Conservation (phyloP, 2,329 filamentous ascomycete species). For the Fusarium redolens region DNA sequence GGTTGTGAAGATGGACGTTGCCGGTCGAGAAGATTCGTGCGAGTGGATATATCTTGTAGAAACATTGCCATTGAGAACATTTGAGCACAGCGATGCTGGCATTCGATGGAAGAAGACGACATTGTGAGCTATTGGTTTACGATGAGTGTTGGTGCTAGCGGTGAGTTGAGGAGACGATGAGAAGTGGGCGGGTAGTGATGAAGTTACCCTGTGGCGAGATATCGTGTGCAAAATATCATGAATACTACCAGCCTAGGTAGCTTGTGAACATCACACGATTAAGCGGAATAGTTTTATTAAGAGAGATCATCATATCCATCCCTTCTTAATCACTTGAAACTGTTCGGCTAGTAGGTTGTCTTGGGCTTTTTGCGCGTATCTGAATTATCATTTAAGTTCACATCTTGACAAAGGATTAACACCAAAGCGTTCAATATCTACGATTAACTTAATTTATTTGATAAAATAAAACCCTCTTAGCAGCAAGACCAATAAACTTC, state of each 20-base stretch:
- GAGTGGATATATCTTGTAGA: slow-evolving; percentile 49
- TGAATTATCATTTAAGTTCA: not conserved
- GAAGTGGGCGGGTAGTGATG: slow-evolving; percentile 17
- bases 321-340: not conserved
- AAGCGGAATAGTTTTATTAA: not conserved
- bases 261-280: not conserved
- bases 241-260: slow-evolving; percentile 1
- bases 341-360: not conserved
- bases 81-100: slow-evolving; percentile 49
- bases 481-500: not conserved
- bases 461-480: not conserved
- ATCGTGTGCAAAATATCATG: slow-evolving; percentile 49
- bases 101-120: slow-evolving; percentile 41
- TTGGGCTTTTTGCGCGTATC: too few relatives aligned
- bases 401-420: rapidly evolving
- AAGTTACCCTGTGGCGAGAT: slow-evolving; percentile 20
- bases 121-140: slow-evolving; percentile 9
- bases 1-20: not conserved
- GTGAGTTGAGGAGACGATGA: slow-evolving; percentile 20
- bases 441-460: not conserved
- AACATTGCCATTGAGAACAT: slow-evolving; percentile 53
- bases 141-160: slow-evolving; percentile 19
- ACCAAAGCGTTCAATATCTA: too few relatives aligned
- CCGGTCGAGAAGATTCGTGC: slow-evolving; percentile 41
- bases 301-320: not conserved